Conservation (phyloP, 495 filamentous ascomycete genomes). For the Hypoxylon fuscum region DNA sequence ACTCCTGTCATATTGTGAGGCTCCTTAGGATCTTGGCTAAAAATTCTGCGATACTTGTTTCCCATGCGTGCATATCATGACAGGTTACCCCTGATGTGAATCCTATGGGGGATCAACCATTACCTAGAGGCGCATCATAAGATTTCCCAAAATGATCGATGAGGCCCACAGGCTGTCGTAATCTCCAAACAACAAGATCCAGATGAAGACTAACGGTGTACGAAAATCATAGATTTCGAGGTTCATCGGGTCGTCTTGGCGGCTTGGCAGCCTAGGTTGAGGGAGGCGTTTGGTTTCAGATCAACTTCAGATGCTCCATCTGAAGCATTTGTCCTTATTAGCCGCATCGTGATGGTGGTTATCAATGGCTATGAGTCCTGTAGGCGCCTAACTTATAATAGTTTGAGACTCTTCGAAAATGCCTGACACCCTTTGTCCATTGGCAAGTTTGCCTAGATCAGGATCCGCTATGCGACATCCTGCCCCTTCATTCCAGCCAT, state of each 20-base stretch:
- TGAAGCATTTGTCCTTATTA: conserved; percentile 22
- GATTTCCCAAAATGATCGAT: conserved; percentile 9
- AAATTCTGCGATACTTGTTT: conserved; percentile 1
- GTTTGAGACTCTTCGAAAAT: neutral
- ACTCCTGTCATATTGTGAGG: conserved; percentile 25
- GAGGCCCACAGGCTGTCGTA: conserved; percentile 28
- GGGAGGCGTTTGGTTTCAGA: conserved; percentile 29
- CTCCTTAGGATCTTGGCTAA: conserved; percentile 27
- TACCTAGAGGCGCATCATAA: conserved; percentile 35
- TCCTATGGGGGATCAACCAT: conserved; percentile 28
- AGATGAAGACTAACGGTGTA: neutral
- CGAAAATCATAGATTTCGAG: conserved; percentile 6
- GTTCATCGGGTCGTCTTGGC: conserved; percentile 25
- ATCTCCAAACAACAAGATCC: conserved; percentile 8
- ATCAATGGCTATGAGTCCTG: neutral
- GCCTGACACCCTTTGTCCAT: neutral
- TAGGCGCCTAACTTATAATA: neutral
- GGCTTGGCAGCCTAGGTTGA: conserved; percentile 28
- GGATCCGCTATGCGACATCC: neutral
- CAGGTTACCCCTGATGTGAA: conserved; percentile 10
- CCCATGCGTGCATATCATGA: neutral
- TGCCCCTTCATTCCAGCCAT: neutral
- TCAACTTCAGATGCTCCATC: conserved; percentile 27
- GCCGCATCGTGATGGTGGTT: conserved; percentile 4
- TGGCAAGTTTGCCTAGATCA: neutral